Evolutionary conservation across 2,329 filamentous ascomycete genomes (phyloP), one percentile per base, ranked within the genome.

Genomic region (Epichloe gansuensis): DNA sequence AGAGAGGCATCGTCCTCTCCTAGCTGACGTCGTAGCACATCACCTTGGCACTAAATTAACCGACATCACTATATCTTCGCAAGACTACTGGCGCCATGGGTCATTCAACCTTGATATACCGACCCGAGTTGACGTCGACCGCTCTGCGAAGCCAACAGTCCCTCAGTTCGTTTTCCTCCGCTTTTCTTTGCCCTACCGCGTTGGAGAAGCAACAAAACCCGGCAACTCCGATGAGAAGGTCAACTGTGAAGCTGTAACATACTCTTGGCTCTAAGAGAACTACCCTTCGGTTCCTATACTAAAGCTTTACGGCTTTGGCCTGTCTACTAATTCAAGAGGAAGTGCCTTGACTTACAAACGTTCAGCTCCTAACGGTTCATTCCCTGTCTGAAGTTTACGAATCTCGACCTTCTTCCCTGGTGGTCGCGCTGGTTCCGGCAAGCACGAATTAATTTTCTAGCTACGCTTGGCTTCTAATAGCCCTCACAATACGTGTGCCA

Each of bases 141-240:
- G 9, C 31, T 37, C 3, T 3, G 31, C 15, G 45, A 46, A 17
- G 17, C 45, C 9, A 37, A 15, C 4, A 13, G 7, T 46, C 5
- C 45, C 45, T 7, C 2, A 46, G 17, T 37, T 13, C 2, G 45
- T 46, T 5, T 12, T 13, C 3, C 8, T 46, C 31, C 44, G 45
- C n/a, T 37, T 46, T 41, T 47, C 47, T 12, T 37, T 46, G 52
- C 43, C 64, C 38, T 65, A 63, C 52, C 66, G 66, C 43, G 58
- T 70, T 8, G 70, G 69, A 23, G 70, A 73, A 52, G 51, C 48
- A 21, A 53, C 46, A 23, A 55, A 62, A 47, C 68, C 68, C 6
- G 70, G 69, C 15, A 72, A 68, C 50, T 64, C 63, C 12, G 67
- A 74, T 45, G 69, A 73, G 59, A 73, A 73, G 60, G 21, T 72